phyloP scores from a whole-genome alignment of 2,329 filamentous ascomycete genomes.

The Massarina eburnea region DNA sequence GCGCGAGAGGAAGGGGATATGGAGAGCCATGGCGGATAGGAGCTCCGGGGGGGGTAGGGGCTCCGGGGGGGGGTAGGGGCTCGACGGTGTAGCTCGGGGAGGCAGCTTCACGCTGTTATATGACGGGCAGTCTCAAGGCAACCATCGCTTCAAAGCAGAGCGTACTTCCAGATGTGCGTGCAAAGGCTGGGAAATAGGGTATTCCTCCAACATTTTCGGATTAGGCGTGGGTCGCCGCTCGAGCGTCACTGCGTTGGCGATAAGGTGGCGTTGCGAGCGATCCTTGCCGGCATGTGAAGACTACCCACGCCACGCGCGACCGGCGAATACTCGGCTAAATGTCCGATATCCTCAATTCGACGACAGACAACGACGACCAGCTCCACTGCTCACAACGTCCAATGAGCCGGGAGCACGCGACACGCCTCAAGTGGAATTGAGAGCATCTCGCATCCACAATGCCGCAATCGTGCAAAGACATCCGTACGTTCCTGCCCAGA shows the following conservation, averaged over 20 bases:
- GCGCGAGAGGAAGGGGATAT: slow-evolving; percentile 65
- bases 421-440: neutral
- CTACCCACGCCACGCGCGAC: neutral
- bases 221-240: no score
- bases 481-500: slow-evolving; percentile 69
- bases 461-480: slow-evolving; percentile 96
- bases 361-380: neutral
- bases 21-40: slow-evolving; percentile 43
- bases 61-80: neutral
- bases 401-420: slow-evolving; percentile 15
- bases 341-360: neutral
- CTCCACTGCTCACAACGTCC: neutral
- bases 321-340: neutral
- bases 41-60: neutral
- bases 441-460: slow-evolving; percentile 51
- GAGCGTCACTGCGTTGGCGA: neutral
- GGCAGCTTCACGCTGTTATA: neutral
- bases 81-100: neutral
- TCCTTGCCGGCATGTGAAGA: slow-evolving; percentile 7
- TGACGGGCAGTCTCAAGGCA: neutral
- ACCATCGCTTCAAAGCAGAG: neutral
- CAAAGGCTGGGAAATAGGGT: no score
- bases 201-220: neutral
- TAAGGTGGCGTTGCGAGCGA: slow-evolving; percentile 2
- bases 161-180: no score